phyloP scores from a whole-genome alignment of 192 early-diverging fungal species.

The Umbelopsis isabellina region DNA sequence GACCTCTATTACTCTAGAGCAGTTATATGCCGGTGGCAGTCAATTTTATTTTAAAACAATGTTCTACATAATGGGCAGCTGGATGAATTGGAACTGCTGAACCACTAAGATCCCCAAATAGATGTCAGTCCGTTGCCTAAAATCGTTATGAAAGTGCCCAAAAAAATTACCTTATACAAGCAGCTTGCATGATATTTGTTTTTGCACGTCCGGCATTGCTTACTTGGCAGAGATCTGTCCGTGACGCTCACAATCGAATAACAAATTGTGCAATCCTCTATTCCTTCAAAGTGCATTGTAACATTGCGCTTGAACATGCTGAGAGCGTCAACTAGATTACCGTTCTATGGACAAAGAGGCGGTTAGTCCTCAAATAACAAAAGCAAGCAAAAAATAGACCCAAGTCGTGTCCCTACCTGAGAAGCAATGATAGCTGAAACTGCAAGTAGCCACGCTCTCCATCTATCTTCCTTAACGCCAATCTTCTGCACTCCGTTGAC shows the following conservation, averaged over 20 bases:
- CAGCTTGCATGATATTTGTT: slow-evolving; percentile 94
- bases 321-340: slow-evolving; percentile 78
- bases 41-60: slow-evolving; percentile 42
- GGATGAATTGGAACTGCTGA: slow-evolving; percentile 61
- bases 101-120: slow-evolving; percentile 48
- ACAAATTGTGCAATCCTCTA: slow-evolving; percentile 97
- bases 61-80: slow-evolving; percentile 64
- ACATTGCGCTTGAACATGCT: slow-evolving; percentile 84
- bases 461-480: slow-evolving; percentile 68
- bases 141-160: neutral
- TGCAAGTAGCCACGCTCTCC: slow-evolving; percentile 69
- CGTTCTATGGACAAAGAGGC: slow-evolving; percentile 72
- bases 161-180: slow-evolving; percentile 73
- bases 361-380: slow-evolving; percentile 44
- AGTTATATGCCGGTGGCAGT: neutral
- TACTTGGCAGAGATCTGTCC: slow-evolving; percentile 85
- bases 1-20: neutral
- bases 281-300: slow-evolving; percentile 91
- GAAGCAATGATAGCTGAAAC: slow-evolving; percentile 44
- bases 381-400: slow-evolving; percentile 59
- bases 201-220: slow-evolving; percentile 93
- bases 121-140: neutral
- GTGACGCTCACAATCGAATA: slow-evolving; percentile 92
- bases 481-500: slow-evolving; percentile 65
- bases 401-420: slow-evolving; percentile 46